Conservation (phyloP, 441 rosid genomes). For the Erodium moschatum region DNA sequence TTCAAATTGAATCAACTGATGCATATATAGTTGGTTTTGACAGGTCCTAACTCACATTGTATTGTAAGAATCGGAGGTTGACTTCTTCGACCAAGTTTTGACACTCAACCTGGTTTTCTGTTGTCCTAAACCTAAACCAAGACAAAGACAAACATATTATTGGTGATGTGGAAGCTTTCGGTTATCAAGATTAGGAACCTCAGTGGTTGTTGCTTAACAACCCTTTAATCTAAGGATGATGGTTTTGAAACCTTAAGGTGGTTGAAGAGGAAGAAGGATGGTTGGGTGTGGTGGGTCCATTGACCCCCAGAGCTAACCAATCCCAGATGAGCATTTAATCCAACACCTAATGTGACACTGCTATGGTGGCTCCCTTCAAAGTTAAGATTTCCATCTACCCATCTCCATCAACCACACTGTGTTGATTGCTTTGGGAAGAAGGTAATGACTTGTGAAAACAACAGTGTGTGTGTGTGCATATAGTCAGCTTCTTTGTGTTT, state of each 20-base stretch:
- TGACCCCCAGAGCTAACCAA: neutral
- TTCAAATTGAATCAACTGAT: neutral
- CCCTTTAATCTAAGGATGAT: neutral
- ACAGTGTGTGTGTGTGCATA: neutral
- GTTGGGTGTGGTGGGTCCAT: neutral
- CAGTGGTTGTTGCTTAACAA: neutral
- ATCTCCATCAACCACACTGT: neutral
- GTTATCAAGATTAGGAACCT: slow-evolving; percentile 1
- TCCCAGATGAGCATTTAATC: neutral
- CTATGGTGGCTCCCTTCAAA: slow-evolving; percentile 6
- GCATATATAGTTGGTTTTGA: neutral
- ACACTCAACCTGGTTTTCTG: too few species aligned
- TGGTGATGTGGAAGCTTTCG: slow-evolving; percentile 1
- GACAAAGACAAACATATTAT: too few species aligned
- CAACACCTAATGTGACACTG: neutral
- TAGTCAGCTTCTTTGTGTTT: neutral
- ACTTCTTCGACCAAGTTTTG: neutral
- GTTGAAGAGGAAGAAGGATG: neutral
- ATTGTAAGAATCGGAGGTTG: neutral
- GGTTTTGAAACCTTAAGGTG: neutral
- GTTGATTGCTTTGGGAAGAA: neutral
- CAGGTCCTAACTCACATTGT: neutral
- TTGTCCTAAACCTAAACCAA: too few species aligned
- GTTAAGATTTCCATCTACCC: slow-evolving; percentile 5
- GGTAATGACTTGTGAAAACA: neutral